Percentiles rank a stretch among this genome's conserved stretches.
Evolutionary conservation across 345 rosid genomes (phyloP).

Genomic region (Arabidopsis suecica): DNA sequence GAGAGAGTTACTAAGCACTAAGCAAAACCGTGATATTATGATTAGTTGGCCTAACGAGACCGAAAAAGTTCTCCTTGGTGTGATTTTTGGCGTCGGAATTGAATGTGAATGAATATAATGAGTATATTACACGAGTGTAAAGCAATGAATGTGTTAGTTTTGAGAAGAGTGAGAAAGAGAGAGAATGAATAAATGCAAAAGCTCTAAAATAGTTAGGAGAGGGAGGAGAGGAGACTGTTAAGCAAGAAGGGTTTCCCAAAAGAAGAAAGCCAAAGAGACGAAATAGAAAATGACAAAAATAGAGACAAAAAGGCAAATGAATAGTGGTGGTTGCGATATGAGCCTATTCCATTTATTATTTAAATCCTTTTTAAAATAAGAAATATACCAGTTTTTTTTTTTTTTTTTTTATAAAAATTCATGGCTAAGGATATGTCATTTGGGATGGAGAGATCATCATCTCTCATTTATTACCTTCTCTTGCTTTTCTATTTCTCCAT

Average conservation of each 20-base stretch:
- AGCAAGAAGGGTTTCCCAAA: slow-evolving; percentile 43
- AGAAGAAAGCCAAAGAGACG: slow-evolving; percentile 42
- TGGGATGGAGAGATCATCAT: slow-evolving; percentile 40
- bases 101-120: not conserved
- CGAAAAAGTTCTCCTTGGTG: slow-evolving; percentile 2
- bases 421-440: slow-evolving; percentile 45
- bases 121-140: not conserved
- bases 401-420: not conserved
- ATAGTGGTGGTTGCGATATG: slow-evolving; percentile 40
- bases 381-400: not conserved
- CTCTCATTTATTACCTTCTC: slow-evolving; percentile 36
- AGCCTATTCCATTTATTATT: slow-evolving; percentile 40
- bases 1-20: slow-evolving; percentile 16
- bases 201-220: slow-evolving; percentile 33
- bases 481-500: slow-evolving; percentile 6
- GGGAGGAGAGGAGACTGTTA: slow-evolving; percentile 32
- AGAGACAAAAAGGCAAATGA: slow-evolving; percentile 42
- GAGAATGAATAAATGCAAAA: slow-evolving; percentile 35
- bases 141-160: slow-evolving; percentile 30
- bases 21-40: not conserved
- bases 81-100: slow-evolving; percentile 4
- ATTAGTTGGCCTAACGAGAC: slow-evolving; percentile 12
- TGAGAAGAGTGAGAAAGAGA: slow-evolving; percentile 22
- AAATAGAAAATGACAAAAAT: slow-evolving; percentile 40
- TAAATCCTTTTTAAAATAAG: not conserved